Evolutionary conservation across 164 flowering plant species (phyloP), one percentile per base, ranked within the genome.

Genomic region (Magnolia changhungtana): DNA sequence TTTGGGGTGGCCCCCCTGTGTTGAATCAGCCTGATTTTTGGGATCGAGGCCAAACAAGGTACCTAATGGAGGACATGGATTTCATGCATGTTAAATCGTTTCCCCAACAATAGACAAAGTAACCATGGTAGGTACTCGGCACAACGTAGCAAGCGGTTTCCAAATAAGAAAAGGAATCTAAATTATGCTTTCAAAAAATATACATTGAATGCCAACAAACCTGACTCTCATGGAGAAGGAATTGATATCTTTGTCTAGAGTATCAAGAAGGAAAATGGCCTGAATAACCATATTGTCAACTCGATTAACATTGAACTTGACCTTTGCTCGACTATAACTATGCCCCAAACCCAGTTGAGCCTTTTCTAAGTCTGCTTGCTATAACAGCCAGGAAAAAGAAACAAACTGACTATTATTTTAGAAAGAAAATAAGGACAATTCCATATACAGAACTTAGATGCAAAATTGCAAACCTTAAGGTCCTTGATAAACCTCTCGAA

Each of bases 271-370:
- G 80, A 94, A 94, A 76, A 96, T 96, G 16, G 99, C 98, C 82
- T 96, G 99, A 69, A 94, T 96, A 55, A 94, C 92, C 99, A 96
- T 94, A 81, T 96, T 96, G 79, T 96, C 99, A 67, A 93, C 96
- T 52, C 98, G 86, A 82, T 96, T 96, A 24, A 96, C 98, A 83
- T 96, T 94, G 88, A 96, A 96, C 85, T 96, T 93, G 70, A 96
- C 99, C 88, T 96, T 96, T 70, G 99, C 99, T 69, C 98, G 85
- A 82, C 98, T 96, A 86, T 93, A 94, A 84, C 99, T 93, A 81
- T 96, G 98, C 6, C 87, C 98, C 51, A 96, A 74, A 72, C 99
- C 99, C 82, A 96, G 95, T 74, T 96, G 98, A 21, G 98, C 97
- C 76, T 94, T 94, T 75, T 94, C 99, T 76, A 92, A 69, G 77